A percentile compares a stretch with the other conserved stretches of the same genome.
Conservation (phyloP, 371 early-diverging fungal genomes). For the Synchytrium microbalum region DNA sequence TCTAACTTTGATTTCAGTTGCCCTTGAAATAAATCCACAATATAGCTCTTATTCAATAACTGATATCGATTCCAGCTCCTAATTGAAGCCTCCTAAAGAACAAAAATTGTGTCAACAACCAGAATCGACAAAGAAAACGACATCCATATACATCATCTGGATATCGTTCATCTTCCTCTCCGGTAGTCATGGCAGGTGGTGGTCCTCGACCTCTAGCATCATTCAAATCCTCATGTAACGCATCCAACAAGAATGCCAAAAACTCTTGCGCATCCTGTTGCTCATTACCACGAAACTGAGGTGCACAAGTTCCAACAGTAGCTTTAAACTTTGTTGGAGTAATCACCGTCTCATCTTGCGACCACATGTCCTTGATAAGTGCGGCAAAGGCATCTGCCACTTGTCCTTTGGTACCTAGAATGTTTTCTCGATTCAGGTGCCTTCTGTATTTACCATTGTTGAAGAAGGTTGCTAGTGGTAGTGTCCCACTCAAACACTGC, state of each 20-base stretch:
- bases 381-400: conserved; percentile 31
- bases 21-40: conserved; percentile 88
- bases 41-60: conserved; percentile 71
- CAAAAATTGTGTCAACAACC: not conserved
- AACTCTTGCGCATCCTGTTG: conserved; percentile 60
- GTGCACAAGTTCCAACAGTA: conserved; percentile 28
- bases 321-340: conserved; percentile 35
- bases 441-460: conserved; percentile 59
- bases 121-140: not conserved
- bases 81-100: conserved; percentile 21
- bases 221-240: conserved; percentile 53
- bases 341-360: conserved; percentile 18
- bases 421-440: conserved; percentile 67
- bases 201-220: conserved; percentile 11
- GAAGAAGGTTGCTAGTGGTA: conserved; percentile 78
- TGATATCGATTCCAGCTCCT: conserved; percentile 77
- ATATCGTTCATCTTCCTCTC: conserved; percentile 61
- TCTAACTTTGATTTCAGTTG: conserved; percentile 67
- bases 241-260: conserved; percentile 42
- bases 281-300: conserved; percentile 42
- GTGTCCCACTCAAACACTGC: conserved; percentile 85
- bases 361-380: conserved; percentile 31
- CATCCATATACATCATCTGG: conserved; percentile 31
- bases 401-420: conserved; percentile 71
- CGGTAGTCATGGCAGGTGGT: conserved; percentile 23